Conservation (phyloP, 495 filamentous ascomycete genomes). For the Ascobolus immersus region DNA sequence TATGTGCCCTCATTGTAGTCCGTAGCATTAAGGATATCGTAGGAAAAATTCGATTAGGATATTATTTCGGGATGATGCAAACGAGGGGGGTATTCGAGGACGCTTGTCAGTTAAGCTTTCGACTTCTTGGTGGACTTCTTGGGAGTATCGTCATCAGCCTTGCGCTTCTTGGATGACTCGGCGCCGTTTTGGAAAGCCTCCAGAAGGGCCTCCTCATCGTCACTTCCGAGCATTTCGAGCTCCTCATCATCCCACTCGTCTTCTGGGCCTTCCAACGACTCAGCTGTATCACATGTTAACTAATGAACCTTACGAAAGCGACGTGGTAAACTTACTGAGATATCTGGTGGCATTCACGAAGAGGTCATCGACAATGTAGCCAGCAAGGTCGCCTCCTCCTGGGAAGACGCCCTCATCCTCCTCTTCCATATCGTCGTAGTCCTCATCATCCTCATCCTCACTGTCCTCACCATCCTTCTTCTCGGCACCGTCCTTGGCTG, state of each 20-base stretch:
- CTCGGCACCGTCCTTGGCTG: constrained; percentile 22
- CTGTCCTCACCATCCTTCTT: constrained; percentile 22
- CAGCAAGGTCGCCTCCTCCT: constrained; percentile 51
- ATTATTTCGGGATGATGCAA: too few relatives aligned
- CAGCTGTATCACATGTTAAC: constrained; percentile 21
- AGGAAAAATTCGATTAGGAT: too few relatives aligned
- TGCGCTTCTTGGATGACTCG: constrained; percentile 23
- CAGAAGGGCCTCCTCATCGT: constrained; percentile 5
- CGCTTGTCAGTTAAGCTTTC: too few relatives aligned
- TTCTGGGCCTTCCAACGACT: constrained; percentile 33
- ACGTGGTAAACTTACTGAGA: constrained; percentile 60
- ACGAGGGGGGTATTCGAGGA: too few relatives aligned
- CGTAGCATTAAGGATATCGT: too few relatives aligned
- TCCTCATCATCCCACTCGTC: constrained; percentile 23
- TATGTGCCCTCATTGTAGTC: too few relatives aligned
- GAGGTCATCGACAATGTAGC: constrained; percentile 58
- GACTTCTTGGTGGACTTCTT: too few relatives aligned
- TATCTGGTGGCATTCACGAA: constrained; percentile 71
- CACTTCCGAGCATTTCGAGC: constrained; percentile 16
- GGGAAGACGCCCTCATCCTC: constrained; percentile 52
- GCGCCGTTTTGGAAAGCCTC: constrained; percentile 3
- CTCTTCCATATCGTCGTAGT: constrained; percentile 27
- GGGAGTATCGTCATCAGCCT: constrained; percentile 11
- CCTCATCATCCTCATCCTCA: too few relatives aligned
- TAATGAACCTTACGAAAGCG: not conserved